These are phyloP conservation scores for Parascedosporium putredinis DNA, from an alignment of 2,329 filamentous ascomycete genomes.

Conservation along the genomic window DNA sequence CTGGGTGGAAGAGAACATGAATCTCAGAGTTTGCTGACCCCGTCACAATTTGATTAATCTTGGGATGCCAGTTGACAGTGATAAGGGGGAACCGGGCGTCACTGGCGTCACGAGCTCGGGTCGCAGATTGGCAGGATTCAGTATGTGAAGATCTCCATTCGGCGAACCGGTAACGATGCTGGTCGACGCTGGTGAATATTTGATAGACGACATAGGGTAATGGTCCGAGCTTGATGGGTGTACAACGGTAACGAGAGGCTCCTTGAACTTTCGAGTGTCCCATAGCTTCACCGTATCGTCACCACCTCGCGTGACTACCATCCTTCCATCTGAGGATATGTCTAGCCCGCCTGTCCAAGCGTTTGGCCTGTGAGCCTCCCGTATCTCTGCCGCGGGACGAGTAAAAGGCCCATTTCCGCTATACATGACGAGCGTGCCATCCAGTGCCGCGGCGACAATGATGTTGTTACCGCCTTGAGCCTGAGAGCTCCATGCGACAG, in stretches of 20 bases:
- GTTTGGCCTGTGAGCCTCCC: constrained; percentile 68
- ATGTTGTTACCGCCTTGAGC: constrained; percentile 68
- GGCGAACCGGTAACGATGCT: constrained; percentile 84
- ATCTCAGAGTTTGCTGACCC: constrained; percentile 86
- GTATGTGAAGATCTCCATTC: constrained; percentile 77
- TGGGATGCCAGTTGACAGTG: constrained; percentile 81
- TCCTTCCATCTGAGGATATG: constrained; percentile 79
- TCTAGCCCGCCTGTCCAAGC: constrained; percentile 92
- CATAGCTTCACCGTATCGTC: constrained; percentile 92
- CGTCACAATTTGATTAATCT: constrained; percentile 91
- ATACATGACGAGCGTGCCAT: constrained; percentile 89
- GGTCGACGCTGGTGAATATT: constrained; percentile 74
- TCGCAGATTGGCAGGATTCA: constrained; percentile 84
- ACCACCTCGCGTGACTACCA: constrained; percentile 83
- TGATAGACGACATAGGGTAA: constrained; percentile 77
- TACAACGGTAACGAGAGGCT: constrained; percentile 67
- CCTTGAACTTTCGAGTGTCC: constrained; percentile 94
- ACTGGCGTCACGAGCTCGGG: constrained; percentile 79
- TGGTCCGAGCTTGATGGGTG: constrained; percentile 76
- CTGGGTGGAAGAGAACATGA: constrained; percentile 82
- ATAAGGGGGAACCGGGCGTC: constrained; percentile 80
- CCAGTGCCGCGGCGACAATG: constrained; percentile 72
- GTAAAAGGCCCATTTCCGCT: constrained; percentile 77
- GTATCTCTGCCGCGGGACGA: constrained; percentile 71
- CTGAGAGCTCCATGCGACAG: constrained; percentile 74